Evolutionary conservation across 2,329 filamentous ascomycete species (phyloP).

Genomic region (Escovopsis sp.): DNA sequence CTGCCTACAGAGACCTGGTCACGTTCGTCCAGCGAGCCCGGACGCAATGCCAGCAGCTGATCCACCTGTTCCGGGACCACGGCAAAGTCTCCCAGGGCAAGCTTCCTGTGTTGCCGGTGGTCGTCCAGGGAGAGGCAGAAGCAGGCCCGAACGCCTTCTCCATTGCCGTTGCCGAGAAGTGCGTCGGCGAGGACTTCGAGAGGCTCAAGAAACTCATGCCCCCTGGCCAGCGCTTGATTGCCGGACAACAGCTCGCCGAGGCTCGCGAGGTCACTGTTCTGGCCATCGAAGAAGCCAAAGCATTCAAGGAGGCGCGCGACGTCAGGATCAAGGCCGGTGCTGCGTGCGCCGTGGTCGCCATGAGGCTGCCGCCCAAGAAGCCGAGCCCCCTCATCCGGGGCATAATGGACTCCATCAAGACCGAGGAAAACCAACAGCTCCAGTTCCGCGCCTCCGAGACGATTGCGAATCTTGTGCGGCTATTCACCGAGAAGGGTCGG

Average conservation of each 20-base stretch:
- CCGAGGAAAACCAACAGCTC: slow-evolving; percentile 78
- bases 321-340: slow-evolving; percentile 74
- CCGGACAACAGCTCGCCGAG: slow-evolving; percentile 63
- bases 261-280: slow-evolving; percentile 53
- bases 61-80: slow-evolving; percentile 84
- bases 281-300: slow-evolving; percentile 66
- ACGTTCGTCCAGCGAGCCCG: slow-evolving; percentile 80
- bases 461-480: slow-evolving; percentile 69
- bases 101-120: slow-evolving; percentile 68
- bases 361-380: slow-evolving; percentile 81
- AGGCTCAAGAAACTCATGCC: slow-evolving; percentile 77
- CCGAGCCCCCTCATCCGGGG: slow-evolving; percentile 85
- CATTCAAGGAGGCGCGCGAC: slow-evolving; percentile 68
- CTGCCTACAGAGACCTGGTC: slow-evolving; percentile 77
- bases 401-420: slow-evolving; percentile 97
- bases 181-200: slow-evolving; percentile 73
- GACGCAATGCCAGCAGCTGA: slow-evolving; percentile 76
- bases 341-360: slow-evolving; percentile 76
- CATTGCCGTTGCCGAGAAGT: slow-evolving; percentile 72
- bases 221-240: slow-evolving; percentile 73
- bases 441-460: slow-evolving; percentile 76
- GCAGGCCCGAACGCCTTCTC: slow-evolving; percentile 90
- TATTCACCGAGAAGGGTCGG: slow-evolving; percentile 68
- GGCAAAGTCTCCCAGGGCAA: slow-evolving; percentile 63
- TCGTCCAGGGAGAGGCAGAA: slow-evolving; percentile 85